Conservation (phyloP, 1,139 yeast genomes). For the Scheffersomyces illinoinensis region DNA sequence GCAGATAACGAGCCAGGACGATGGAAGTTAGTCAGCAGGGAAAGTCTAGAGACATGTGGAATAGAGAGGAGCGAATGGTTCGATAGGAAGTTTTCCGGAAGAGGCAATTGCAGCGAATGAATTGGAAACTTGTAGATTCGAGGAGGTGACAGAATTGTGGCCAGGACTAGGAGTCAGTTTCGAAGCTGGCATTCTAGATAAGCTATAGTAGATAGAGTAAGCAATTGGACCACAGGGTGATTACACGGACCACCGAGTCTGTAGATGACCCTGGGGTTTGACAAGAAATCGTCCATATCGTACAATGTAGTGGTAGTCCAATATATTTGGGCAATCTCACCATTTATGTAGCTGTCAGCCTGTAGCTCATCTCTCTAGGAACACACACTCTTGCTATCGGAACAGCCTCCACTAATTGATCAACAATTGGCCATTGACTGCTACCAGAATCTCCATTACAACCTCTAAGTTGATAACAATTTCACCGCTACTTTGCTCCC, state of each 20-base stretch:
- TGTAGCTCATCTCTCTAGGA: background rate
- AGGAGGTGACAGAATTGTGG: background rate
- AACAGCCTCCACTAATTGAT: background rate
- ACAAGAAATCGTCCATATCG: background rate
- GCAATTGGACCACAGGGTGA: background rate
- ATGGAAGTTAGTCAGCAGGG: background rate
- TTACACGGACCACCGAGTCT: background rate
- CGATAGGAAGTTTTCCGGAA: background rate
- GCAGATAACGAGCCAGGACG: background rate
- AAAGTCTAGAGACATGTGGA: background rate
- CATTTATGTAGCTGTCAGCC: background rate
- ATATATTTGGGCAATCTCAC: background rate
- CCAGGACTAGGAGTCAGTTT: too few relatives aligned
- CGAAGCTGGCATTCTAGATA: background rate
- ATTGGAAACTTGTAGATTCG: background rate
- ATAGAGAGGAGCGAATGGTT: background rate
- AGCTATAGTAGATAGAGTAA: background rate
- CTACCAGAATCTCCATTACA: background rate
- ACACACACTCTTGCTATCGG: background rate
- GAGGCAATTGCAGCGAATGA: background rate
- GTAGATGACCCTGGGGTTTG: background rate
- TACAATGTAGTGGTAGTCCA: background rate
- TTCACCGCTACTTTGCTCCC: background rate
- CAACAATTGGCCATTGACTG: background rate
- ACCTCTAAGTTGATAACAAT: background rate